Conservation (phyloP, 768 basidiomycete species). For the Phanerodontia chrysosporium region DNA sequence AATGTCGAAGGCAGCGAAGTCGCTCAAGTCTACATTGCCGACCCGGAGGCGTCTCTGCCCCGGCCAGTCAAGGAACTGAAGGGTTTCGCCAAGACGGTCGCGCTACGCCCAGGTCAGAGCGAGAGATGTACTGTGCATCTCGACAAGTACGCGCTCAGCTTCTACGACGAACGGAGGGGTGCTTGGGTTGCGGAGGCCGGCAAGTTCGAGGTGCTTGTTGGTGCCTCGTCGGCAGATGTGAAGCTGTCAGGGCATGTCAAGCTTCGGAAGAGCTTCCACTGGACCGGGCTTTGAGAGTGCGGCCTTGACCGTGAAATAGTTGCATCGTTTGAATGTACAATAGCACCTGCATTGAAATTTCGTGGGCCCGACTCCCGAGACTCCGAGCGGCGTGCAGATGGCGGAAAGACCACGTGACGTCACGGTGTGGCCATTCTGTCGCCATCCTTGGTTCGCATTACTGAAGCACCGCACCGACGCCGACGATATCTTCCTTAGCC, state of each 20-base stretch:
- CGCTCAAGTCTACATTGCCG: slow-evolving; percentile 44
- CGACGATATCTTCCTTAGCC: background rate
- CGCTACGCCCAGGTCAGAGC: slow-evolving; percentile 40
- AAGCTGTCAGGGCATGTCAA: slow-evolving; percentile 32
- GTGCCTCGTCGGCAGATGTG: slow-evolving; percentile 41
- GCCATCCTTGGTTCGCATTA: slow-evolving; percentile 1
- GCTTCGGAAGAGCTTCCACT: slow-evolving; percentile 32
- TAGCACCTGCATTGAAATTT: no score
- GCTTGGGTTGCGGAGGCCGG: slow-evolving; percentile 34
- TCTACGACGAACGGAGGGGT: slow-evolving; percentile 39
- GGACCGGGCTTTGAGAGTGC: slow-evolving; percentile 46
- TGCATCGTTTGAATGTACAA: no score
- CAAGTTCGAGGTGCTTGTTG: slow-evolving; percentile 41
- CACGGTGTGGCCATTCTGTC: slow-evolving; percentile 8
- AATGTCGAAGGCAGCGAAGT: slow-evolving; percentile 42
- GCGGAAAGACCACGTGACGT: slow-evolving; percentile 1
- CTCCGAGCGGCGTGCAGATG: no score
- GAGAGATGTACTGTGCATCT: slow-evolving; percentile 35
- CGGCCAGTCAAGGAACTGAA: slow-evolving; percentile 44
- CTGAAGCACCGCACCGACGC: background rate
- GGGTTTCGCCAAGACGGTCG: slow-evolving; percentile 44
- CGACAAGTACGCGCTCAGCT: slow-evolving; percentile 44
- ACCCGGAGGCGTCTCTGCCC: slow-evolving; percentile 38
- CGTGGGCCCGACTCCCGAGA: no score
- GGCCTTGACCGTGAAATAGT: no score